Base-by-base conservation (phyloP, 805 yeast genomes). In the Spathaspora hagerdaliae region DNA sequence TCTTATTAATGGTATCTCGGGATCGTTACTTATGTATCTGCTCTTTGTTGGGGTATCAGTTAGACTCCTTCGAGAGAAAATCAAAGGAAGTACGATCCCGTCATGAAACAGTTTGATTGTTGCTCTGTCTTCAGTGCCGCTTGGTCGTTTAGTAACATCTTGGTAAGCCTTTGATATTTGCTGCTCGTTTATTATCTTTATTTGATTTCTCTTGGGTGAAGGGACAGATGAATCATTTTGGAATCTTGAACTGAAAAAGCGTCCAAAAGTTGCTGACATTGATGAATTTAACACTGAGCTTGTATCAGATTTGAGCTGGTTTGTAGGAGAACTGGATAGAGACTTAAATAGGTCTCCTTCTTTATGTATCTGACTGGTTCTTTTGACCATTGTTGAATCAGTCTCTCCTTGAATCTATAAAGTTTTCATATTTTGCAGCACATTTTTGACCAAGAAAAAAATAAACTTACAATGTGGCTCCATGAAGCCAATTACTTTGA, bases 111-210 rank as follows among this genome's bases (percentile, higher is more conserved):
- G 31, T 13, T 7, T 29, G n/a, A 8, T 10, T 13, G 19, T 15
- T 29, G 13, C 10, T 9, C 5, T 26, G 7, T 38, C 40, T 7
- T 27, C 26, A n/a, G 7, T 38, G 3, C 9, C 9, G 5, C 3
- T 29, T 29, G 32, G 32, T 11, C 32, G 9, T 11, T 29, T 29
- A 9, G 12, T 29, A 11, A 9, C 9, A 9, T 32, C 19, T 8
- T 26, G 24, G 12, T 27, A 10, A 6, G 34, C 12, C 19, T 26
- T 36, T 5, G 44, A 38, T 36, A 42, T 12, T 19, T 14, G 9
- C 40, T 36, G n/a, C 14, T 45, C 44, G 14, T 45, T 45, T 2
- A 45, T 38, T 5, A 45, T 45, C 4, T 36, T 36, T 4, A 45
- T 45, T n/a, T 12, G 12, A 14, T 35, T 41, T 36, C 38, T 39